Base-by-base conservation (phyloP, 2,329 filamentous ascomycete species). In the Hymenoscyphus albidus region DNA sequence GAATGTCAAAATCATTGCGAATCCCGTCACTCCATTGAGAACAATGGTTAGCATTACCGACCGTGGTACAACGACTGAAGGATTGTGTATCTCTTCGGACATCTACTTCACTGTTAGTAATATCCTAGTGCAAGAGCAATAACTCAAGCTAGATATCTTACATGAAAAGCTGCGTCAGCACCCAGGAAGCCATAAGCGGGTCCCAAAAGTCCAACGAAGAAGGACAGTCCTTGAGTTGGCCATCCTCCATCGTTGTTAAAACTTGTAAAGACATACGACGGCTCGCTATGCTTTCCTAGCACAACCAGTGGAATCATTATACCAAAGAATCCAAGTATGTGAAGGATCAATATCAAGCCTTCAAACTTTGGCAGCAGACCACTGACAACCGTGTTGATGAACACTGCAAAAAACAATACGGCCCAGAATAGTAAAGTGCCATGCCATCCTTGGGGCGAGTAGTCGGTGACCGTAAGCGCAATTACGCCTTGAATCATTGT, bases 1-100 rank as follows among this genome's bases (percentile, higher is more conserved):
- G 42, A 84, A 76, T 0, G 82, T 81, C 14, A 86, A 77, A n/a
- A 85, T 70, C 77, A 86, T 83, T n/a, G 80, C 77, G 56, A 86
- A 82, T 0, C 84, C 85, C 0, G 84, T 74, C 0, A 78, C 69
- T 3, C 81, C 83, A 63, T 86, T 86, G 59, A 86, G 75, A 0
- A 78, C 65, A 0, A 85, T 76, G 2, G 78, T 79, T 2, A 77
- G 74, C 51, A 85, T 78, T 65, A 86, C 80, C 0, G 82, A 80
- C 5, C 77, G 77, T 0, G 84, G 84, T 0, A 86, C 78, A 0
- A 80, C 80, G 1, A 78, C 73, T 1, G 81, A 78, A 0, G 84
- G 80, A 61, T 85, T 78, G 5, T 76, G 70, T 3, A 81, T 78
- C 65, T 82, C 80, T 64, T 82, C 80, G 0, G 76, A 75, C 79